Evolutionary conservation across 495 filamentous ascomycete species (phyloP).

Genomic region (Penicillium waksmanii): DNA sequence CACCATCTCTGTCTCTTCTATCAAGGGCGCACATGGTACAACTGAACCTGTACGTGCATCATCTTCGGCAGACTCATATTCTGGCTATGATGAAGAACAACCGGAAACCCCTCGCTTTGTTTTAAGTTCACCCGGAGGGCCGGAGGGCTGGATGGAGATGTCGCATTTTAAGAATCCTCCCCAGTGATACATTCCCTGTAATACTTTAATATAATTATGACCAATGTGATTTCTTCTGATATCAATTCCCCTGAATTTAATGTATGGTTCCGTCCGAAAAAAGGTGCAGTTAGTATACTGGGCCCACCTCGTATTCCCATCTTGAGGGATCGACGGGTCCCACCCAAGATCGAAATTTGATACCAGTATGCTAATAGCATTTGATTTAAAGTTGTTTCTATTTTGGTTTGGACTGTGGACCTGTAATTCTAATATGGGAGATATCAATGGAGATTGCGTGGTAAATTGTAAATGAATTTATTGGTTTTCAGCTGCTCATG

Average conservation of each 20-base stretch:
- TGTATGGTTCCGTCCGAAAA: too few relatives aligned
- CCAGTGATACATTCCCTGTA: background rate
- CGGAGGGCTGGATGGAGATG: constrained; percentile 26
- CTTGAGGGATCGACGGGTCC: too few relatives aligned
- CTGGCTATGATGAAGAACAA: constrained; percentile 14
- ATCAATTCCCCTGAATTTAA: too few relatives aligned
- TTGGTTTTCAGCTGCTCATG: background rate
- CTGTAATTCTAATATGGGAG: too few relatives aligned
- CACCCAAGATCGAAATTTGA: too few relatives aligned
- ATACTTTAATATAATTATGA: background rate
- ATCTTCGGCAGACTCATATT: constrained; percentile 13
- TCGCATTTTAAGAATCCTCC: constrained; percentile 18
- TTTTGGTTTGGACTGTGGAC: too few relatives aligned
- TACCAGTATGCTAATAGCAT: too few relatives aligned
- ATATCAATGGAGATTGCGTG: too few relatives aligned
- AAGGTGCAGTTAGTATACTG: too few relatives aligned
- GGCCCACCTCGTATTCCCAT: too few relatives aligned
- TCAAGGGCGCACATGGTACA: constrained; percentile 6
- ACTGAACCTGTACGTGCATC: constrained; percentile 7
- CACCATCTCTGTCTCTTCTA: constrained; percentile 22
- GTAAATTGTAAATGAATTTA: background rate
- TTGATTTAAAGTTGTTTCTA: too few relatives aligned
- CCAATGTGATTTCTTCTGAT: background rate
- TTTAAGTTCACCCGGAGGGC: constrained; percentile 11
- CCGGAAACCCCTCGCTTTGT: constrained; percentile 19